Base-by-base conservation (phyloP, 2,329 filamentous ascomycete species). In the Aspergillus sp. region DNA sequence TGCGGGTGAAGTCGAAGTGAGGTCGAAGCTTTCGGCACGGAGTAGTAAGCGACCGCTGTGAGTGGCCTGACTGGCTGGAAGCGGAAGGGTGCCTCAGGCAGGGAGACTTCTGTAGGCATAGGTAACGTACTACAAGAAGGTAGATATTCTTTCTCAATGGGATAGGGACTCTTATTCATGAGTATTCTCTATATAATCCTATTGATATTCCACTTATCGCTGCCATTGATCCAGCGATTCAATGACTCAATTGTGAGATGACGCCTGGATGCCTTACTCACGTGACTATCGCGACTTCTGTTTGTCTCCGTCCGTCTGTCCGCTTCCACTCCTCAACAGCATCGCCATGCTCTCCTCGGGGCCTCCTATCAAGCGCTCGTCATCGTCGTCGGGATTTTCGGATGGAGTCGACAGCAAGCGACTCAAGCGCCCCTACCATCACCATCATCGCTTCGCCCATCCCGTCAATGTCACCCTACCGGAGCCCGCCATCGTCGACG, bases 401-500 rank as follows among this genome's bases (percentile, higher is more conserved):
- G 57, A 63, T 36, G 56, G 56, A 2, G 40, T 54, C 2, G 56
- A 63, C 4, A 42, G 45, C 3, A 76, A 75, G 56, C 67, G 68
- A 42, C 57, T 65, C 17, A 73, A 70, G 54, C 64, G 68, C 20
- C 60, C 65, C 8, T 77, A 76, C 52, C 71, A 73, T 52, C 74
- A 72, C 47, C 69, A 74, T 33, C 75, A 78, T 63, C 65, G 67
- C 24, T 60, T 78, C 38, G 67, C 65, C 38, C 62, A 65, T 26
- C 71, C 70, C 4, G 56, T 72, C 33, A 55, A 63, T 40, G 56
- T 65, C 43, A 56, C 58, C 24, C 55, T 69, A 20, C 57, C 62
- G 7, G 74, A 76, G 54, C 69, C 73, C 26, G 71, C 70, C n/a
- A 61, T 75, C 38, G 70, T 79, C 57, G 77, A 82, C 68, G 78